phyloP scores from a whole-genome alignment of 768 basidiomycete species.

The Leccinum barrowsii region DNA sequence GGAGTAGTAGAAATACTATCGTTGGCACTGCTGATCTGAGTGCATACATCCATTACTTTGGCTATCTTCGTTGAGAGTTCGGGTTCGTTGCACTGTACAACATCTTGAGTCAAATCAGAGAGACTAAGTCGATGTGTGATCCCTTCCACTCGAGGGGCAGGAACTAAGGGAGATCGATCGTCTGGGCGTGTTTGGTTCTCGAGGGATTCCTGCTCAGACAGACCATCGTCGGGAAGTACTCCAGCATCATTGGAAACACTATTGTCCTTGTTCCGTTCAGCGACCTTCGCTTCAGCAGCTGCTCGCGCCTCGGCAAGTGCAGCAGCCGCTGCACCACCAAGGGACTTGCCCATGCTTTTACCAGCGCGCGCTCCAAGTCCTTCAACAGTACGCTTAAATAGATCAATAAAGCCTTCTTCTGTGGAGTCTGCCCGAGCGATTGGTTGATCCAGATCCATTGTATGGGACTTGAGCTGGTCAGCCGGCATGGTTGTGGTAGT shows the following conservation, averaged over 20 bases:
- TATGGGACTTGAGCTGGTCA: slow-evolving; percentile 21
- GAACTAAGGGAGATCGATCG: neutral
- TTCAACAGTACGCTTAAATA: slow-evolving; percentile 70
- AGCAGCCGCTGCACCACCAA: slow-evolving; percentile 47
- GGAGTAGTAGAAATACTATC: slow-evolving; percentile 54
- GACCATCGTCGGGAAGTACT: slow-evolving; percentile 20
- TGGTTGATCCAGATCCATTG: slow-evolving; percentile 21
- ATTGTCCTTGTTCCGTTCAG: slow-evolving; percentile 55
- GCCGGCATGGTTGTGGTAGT: neutral
- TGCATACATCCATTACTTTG: slow-evolving; percentile 2
- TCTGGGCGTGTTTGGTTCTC: slow-evolving; percentile 2
- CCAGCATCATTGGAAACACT: slow-evolving; percentile 25
- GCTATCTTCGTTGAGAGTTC: slow-evolving; percentile 23
- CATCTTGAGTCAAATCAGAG: slow-evolving; percentile 55
- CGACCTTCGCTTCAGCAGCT: slow-evolving; percentile 66
- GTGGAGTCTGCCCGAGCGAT: slow-evolving; percentile 7
- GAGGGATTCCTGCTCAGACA: slow-evolving; percentile 5
- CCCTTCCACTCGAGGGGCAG: slow-evolving; percentile 2
- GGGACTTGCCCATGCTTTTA: slow-evolving; percentile 59
- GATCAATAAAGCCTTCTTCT: slow-evolving; percentile 53
- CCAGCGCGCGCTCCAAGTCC: slow-evolving; percentile 56
- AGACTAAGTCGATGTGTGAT: slow-evolving; percentile 46
- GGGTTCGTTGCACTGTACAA: slow-evolving; percentile 13
- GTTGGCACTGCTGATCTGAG: slow-evolving; percentile 9
- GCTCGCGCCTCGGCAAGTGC: slow-evolving; percentile 65